Base-by-base conservation (phyloP, 176 grass and related monocot genomes). In the Stipa capillata region DNA sequence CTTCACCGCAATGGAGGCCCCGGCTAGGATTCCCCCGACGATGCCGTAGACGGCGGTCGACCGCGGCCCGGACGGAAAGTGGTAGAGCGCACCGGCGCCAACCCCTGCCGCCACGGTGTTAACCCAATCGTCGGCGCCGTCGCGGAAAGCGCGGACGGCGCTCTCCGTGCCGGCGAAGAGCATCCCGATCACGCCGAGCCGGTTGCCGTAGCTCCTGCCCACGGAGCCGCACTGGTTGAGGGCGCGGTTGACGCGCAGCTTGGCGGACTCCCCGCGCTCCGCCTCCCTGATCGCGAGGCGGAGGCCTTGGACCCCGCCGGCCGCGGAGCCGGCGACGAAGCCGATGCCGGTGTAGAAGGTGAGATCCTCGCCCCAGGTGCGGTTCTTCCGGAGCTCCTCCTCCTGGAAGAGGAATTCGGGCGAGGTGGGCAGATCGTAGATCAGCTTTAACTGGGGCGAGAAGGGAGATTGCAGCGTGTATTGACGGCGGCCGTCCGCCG, bases 381-480 rank as follows among this genome's bases (percentile, higher is more conserved):
- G 84, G 8, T 77, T 74, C 41, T 56, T 41, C 41, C 17, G 25
- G 56, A 34, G 49, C 40, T 49, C 62, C 33, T 84, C 57, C 18
- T 86, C 85, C 41, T 87, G 65, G 74, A 95, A 89, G 54, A 95
- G 93, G 44, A 76, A 39, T 77, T 95, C 87, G 1, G 93, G 93
- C 10, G 89, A 83, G 69, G 89, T 92, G 13, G 89, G 81, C 42
- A 95, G 68, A 33, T 94, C 78, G 78, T 96, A 90, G 14, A 96
- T 62, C 53, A 0, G 7, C 59, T 4, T 62, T 0, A 1, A 0
- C 29, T 8, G 3, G 59, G 59, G 14, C 0, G 0, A 17, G 29
- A 18, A 0, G 42, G 67, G 89, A 37, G 25, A 62, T 18, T 74
- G 65, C 49, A 43, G 77, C 15, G 67, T 31, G 83, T 80, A 54